A percentile compares a stretch with the other conserved stretches of the same genome.
phyloP scores from a whole-genome alignment of 2,329 filamentous ascomycete genomes.

The Ciborinia camelliae region DNA sequence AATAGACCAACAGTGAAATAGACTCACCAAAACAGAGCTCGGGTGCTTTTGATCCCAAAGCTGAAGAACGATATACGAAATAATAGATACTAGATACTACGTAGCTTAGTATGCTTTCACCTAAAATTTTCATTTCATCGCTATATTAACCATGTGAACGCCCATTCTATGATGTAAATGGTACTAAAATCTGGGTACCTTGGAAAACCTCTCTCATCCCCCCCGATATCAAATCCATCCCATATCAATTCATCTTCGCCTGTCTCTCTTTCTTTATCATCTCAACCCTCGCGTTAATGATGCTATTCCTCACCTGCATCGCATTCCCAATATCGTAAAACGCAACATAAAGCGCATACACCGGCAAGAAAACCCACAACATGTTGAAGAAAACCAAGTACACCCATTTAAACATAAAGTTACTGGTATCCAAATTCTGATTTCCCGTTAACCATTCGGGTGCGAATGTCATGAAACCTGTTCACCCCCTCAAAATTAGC shows the following conservation, averaged over 20 bases:
- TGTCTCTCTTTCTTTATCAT: constrained; percentile 29
- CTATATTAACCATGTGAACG: not conserved
- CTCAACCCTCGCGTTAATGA: constrained; percentile 24
- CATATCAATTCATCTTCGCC: constrained; percentile 21
- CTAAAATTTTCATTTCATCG: too few relatives aligned
- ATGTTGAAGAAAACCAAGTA: constrained; percentile 68
- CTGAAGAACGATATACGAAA: too few relatives aligned
- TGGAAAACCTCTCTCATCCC: not conserved
- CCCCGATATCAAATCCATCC: too few relatives aligned
- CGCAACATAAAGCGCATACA: constrained; percentile 56
- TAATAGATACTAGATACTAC: too few relatives aligned
- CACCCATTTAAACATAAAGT: constrained; percentile 61
- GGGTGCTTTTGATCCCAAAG: too few relatives aligned
- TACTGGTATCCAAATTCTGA: constrained; percentile 60
- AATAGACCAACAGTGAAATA: too few relatives aligned
- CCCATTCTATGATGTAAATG: not conserved
- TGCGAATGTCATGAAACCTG: constrained; percentile 68
- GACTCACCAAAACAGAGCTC: too few relatives aligned
- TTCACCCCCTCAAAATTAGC: constrained; percentile 3
- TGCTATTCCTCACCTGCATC: constrained; percentile 42
- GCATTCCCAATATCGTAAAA: constrained; percentile 54
- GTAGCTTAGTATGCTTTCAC: too few relatives aligned
- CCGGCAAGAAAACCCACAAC: constrained; percentile 62
- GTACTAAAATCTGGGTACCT: not conserved
- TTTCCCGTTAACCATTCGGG: constrained; percentile 65